Evolutionary conservation across 1,284 basidiomycete species (phyloP).

Genomic region (Ceratobasidium sp.): DNA sequence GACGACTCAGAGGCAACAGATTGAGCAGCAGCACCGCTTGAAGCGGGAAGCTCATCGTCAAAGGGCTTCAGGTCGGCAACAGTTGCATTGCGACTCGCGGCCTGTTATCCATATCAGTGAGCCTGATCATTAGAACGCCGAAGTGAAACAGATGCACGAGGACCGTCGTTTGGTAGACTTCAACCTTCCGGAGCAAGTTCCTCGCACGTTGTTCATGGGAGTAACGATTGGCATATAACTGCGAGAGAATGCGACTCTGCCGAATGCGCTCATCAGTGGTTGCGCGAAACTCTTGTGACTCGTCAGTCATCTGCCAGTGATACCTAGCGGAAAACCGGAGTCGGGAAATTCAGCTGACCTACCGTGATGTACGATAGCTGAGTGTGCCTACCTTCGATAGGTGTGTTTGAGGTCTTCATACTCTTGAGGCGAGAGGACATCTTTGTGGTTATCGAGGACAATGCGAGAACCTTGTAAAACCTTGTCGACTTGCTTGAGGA

Average conservation of each 20-base stretch:
- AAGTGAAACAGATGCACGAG: not conserved
- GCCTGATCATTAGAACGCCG: not conserved
- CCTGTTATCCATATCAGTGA: not conserved
- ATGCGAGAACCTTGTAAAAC: not conserved
- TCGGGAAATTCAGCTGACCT: too few relatives aligned
- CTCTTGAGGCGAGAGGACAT: not conserved
- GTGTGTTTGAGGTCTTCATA: not conserved
- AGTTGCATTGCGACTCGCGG: not conserved
- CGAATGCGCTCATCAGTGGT: not conserved
- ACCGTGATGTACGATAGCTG: too few relatives aligned
- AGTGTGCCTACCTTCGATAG: not conserved
- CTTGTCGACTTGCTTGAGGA: too few relatives aligned
- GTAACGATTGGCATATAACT: not conserved
- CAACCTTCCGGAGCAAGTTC: not conserved
- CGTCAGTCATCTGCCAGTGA: constrained; percentile 2
- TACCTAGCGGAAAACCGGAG: too few relatives aligned
- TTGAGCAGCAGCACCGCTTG: not conserved
- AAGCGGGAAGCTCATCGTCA: not conserved
- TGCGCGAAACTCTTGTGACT: not conserved
- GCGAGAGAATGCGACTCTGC: not conserved
- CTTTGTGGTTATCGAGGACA: not conserved
- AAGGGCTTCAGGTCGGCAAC: not conserved
- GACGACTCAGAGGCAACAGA: not conserved
- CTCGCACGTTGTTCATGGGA: not conserved
- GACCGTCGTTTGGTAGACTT: not conserved